phyloP scores from a whole-genome alignment of 164 flowering plant genomes.

The Piper longum region DNA sequence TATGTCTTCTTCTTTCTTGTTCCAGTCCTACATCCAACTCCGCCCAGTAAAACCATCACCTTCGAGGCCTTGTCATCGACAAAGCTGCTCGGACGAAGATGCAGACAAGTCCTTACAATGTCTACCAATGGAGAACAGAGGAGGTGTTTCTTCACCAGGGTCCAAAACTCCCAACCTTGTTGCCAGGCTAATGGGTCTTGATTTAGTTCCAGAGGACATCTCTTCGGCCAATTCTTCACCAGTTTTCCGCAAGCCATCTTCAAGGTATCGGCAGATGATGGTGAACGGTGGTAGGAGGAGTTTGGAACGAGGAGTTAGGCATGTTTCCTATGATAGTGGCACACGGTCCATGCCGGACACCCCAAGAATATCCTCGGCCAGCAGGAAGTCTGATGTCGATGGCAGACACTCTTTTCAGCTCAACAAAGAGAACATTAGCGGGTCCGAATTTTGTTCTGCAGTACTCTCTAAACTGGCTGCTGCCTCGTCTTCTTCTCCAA shows the following conservation, averaged over 20 bases:
- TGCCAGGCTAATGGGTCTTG: constrained; percentile 90
- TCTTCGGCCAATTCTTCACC: not conserved
- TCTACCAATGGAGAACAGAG: constrained; percentile 22
- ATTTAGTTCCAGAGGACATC: constrained; percentile 51
- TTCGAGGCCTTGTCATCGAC: too few relatives aligned
- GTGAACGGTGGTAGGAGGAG: too few relatives aligned
- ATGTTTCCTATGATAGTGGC: not conserved
- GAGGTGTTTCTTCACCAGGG: constrained; percentile 24
- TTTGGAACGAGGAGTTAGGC: not conserved
- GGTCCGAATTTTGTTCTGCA: constrained; percentile 17
- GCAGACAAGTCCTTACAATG: not conserved
- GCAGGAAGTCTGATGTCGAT: constrained; percentile 51
- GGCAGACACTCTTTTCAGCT: constrained; percentile 59
- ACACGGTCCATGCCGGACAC: constrained; percentile 60
- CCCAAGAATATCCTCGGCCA: constrained; percentile 48
- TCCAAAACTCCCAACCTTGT: constrained; percentile 65
- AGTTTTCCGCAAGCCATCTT: not conserved
- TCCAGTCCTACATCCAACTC: not conserved
- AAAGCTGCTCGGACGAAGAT: too few relatives aligned
- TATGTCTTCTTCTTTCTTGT: not conserved
- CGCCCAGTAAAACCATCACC: not conserved
- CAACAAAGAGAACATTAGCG: constrained; percentile 32
- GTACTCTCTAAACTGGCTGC: not conserved
- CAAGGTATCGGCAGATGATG: not conserved
- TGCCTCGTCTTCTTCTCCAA: not conserved